Conservation (phyloP, 75 land plant species). For the Selaginella tamariscina region DNA sequence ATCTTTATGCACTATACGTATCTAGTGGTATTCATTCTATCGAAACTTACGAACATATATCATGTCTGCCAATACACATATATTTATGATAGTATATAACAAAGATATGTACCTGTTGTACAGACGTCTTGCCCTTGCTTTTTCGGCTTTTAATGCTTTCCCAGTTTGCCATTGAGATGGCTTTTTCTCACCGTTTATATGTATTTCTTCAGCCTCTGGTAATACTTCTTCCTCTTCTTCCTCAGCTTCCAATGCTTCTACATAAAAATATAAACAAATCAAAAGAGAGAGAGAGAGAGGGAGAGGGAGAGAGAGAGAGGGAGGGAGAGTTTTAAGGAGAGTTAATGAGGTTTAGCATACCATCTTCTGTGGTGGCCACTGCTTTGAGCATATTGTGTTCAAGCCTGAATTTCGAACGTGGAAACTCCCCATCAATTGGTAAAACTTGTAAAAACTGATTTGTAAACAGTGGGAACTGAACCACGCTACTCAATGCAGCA, state of each 20-base stretch:
- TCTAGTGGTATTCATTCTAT: too few relatives aligned
- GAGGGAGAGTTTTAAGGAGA: too few relatives aligned
- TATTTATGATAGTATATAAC: too few relatives aligned
- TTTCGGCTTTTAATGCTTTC: constrained; percentile 6
- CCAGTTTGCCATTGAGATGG: not conserved
- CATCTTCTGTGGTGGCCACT: not conserved
- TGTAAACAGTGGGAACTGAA: constrained; percentile 20
- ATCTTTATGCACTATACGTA: too few relatives aligned
- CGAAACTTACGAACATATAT: too few relatives aligned
- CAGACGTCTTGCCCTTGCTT: constrained; percentile 26
- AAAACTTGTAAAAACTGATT: not conserved
- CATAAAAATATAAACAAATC: too few relatives aligned
- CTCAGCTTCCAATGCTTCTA: not conserved
- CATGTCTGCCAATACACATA: too few relatives aligned
- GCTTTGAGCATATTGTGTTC: not conserved
- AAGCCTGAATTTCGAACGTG: not conserved
- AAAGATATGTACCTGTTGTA: too few relatives aligned
- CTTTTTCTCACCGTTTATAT: not conserved
- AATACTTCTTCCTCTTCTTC: not conserved
- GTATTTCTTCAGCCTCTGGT: not conserved
- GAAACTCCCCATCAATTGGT: not conserved
- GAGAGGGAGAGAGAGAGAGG: too few relatives aligned
- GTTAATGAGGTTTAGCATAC: too few relatives aligned
- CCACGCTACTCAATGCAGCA: constrained; percentile 22
- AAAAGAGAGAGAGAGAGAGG: too few relatives aligned